Conservation (phyloP, 257 asterid species). For the Avicennia marina region DNA sequence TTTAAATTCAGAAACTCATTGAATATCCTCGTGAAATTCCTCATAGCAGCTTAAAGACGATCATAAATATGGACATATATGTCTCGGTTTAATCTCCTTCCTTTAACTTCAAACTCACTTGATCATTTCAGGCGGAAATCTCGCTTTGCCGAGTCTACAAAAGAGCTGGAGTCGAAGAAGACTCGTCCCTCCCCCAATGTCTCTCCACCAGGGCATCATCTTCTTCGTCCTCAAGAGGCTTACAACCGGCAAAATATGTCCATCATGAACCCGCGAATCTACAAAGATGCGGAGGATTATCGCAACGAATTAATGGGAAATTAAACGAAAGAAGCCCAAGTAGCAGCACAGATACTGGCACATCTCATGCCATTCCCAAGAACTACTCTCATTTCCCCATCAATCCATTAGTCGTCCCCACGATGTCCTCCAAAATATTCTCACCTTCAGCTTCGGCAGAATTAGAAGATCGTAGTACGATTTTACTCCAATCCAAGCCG, state of each 20-base stretch:
- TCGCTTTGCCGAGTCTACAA: constrained; percentile 78
- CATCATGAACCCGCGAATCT: no score
- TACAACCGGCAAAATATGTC: no score
- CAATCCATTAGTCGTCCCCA: constrained; percentile 15
- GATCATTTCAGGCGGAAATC: constrained; percentile 70
- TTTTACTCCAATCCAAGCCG: constrained; percentile 1
- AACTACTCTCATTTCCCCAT: constrained; percentile 21
- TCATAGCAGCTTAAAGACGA: no score
- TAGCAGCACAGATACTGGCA: constrained; percentile 35
- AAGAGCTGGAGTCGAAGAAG: constrained; percentile 78
- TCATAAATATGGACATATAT: no score
- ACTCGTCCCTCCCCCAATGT: constrained; percentile 65
- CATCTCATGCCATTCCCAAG: constrained; percentile 22
- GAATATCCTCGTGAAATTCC: no score
- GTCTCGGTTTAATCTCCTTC: no score
- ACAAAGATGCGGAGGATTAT: not conserved
- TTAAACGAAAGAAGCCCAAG: constrained; percentile 42
- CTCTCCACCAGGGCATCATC: constrained; percentile 36
- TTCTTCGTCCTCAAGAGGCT: constrained; percentile 19
- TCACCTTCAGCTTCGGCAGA: constrained; percentile 22
- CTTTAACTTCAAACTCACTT: no score
- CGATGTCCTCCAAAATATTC: not conserved
- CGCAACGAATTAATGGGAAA: constrained; percentile 23
- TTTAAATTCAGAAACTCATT: no score
- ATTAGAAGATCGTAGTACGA: constrained; percentile 8